phyloP scores from a whole-genome alignment of 495 filamentous ascomycete genomes.

The Mytilinidion resinicola region DNA sequence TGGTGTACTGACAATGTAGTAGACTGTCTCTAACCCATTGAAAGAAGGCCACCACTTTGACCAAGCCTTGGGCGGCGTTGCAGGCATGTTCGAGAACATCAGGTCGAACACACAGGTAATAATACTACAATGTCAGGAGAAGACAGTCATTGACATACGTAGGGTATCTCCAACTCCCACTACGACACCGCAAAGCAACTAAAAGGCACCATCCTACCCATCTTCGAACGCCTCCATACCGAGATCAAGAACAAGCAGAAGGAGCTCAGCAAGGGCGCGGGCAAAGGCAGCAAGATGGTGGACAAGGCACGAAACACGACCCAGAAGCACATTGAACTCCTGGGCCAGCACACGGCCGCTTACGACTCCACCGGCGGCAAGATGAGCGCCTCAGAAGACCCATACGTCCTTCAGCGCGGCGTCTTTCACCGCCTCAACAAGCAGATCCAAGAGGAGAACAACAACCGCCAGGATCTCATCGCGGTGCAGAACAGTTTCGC shows the following conservation, averaged over 20 bases:
- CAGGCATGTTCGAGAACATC: constrained; percentile 87
- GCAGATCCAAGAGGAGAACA: constrained; percentile 92
- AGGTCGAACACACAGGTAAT: constrained; percentile 78
- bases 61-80: constrained; percentile 73
- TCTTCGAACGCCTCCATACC: constrained; percentile 82
- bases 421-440: constrained; percentile 78
- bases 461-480: constrained; percentile 82
- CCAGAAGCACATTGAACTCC: constrained; percentile 92
- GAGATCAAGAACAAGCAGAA: constrained; percentile 95
- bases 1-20: neutral
- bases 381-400: constrained; percentile 64
- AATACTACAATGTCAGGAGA: neutral
- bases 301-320: constrained; percentile 80
- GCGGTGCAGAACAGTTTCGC: constrained; percentile 83
- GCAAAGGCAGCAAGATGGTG: constrained; percentile 79
- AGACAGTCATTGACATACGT: neutral
- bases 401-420: constrained; percentile 78
- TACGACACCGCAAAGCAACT: constrained; percentile 81
- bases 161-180: constrained; percentile 80
- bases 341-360: constrained; percentile 72
- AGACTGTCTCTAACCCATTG: constrained; percentile 81
- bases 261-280: constrained; percentile 76
- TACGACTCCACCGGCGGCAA: constrained; percentile 67
- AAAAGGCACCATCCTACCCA: constrained; percentile 73
- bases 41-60: constrained; percentile 88